phyloP scores from a whole-genome alignment of 2,329 filamentous ascomycete species.

The Albophoma yamanashiensis region DNA sequence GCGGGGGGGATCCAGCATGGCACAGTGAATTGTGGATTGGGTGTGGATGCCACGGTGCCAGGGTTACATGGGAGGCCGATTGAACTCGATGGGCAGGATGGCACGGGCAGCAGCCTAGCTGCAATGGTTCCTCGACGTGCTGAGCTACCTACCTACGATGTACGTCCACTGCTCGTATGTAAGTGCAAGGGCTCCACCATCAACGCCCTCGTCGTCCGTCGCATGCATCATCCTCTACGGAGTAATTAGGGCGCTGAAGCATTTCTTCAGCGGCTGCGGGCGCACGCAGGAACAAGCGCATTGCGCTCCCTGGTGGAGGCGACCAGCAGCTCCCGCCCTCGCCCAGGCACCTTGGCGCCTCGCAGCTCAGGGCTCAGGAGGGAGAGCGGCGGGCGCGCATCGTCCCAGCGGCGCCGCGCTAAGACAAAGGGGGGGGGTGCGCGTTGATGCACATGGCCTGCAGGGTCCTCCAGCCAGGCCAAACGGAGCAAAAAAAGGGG shows the following conservation, averaged over 20 bases:
- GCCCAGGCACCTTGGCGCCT: background rate
- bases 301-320: background rate
- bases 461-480: background rate
- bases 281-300: background rate
- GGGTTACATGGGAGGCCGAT: background rate
- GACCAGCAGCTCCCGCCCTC: background rate
- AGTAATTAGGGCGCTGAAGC: too few relatives aligned
- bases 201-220: background rate
- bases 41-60: background rate
- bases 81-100: background rate
- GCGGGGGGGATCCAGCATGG: background rate
- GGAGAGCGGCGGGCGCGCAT: background rate
- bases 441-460: background rate
- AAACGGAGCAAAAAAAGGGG: background rate
- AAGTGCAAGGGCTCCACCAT: too few relatives aligned
- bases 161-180: too few relatives aligned
- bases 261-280: background rate
- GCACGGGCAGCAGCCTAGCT: background rate
- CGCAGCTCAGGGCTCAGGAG: background rate
- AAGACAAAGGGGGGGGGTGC: background rate
- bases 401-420: background rate
- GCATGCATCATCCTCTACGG: too few relatives aligned
- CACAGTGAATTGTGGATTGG: background rate
- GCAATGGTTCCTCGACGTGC: background rate
- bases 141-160: too few relatives aligned